Evolutionary conservation across 352 stramenopile genomes (phyloP).

Genomic region (Phytophthora chlamydospora): DNA sequence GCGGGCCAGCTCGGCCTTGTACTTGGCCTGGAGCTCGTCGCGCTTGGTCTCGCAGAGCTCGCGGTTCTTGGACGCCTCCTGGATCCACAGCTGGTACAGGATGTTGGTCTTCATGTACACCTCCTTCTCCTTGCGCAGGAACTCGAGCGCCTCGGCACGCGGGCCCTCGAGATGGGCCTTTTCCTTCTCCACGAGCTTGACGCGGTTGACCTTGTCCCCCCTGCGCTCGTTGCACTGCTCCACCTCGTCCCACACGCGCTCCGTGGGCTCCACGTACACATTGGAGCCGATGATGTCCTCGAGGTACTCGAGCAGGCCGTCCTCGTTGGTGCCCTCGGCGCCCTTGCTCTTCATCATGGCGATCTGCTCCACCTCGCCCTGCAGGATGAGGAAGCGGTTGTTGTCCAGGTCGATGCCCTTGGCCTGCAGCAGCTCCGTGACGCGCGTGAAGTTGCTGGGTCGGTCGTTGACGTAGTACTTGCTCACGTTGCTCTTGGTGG

Average conservation of each 20-base stretch:
- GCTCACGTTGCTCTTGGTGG: constrained; percentile 94
- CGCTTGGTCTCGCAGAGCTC: constrained; percentile 69
- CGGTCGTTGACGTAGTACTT: constrained; percentile 98
- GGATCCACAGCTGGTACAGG: constrained; percentile 95
- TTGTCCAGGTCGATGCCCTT: constrained; percentile 99
- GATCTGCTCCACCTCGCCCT: constrained; percentile 98
- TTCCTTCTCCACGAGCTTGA: constrained; percentile 99
- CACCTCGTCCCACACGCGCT: constrained; percentile 92
- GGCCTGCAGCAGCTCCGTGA: constrained; percentile 92
- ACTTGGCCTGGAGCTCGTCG: constrained; percentile 76
- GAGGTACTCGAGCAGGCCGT: constrained; percentile 99
- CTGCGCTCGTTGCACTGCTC: constrained; percentile 93
- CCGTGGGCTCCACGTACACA: constrained; percentile 96
- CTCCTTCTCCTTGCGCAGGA: constrained; percentile 95
- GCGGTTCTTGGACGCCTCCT: constrained; percentile 82
- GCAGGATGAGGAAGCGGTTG: constrained; percentile 99
- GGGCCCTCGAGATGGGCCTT: constrained; percentile 94
- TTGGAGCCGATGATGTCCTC: constrained; percentile 99
- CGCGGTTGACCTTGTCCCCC: constrained; percentile 96
- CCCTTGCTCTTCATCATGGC: constrained; percentile 99
- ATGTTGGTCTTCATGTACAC: constrained; percentile 97
- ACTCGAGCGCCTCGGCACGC: constrained; percentile 95
- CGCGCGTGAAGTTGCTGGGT: constrained; percentile 94
- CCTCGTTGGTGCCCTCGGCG: constrained; percentile 91
- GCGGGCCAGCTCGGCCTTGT: constrained; percentile 67